Percentiles rank a stretch among this genome's conserved stretches.
These are phyloP conservation scores for Cyberlindnera americana DNA, from an alignment of 805 yeast species.

Conservation along the genomic window DNA sequence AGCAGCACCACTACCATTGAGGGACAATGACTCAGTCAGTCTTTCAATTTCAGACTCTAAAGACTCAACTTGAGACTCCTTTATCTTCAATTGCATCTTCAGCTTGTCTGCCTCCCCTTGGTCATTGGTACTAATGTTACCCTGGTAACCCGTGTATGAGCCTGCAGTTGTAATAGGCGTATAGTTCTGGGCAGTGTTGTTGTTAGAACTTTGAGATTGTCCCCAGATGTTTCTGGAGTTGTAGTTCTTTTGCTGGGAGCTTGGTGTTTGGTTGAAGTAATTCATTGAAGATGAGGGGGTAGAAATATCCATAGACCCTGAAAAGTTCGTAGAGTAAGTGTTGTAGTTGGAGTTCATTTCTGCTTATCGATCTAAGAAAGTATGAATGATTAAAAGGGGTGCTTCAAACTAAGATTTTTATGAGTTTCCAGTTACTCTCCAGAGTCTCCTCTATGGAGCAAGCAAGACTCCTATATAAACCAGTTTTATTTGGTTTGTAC, in stretches of 20 bases:
- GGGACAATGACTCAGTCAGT: slow-evolving; percentile 28
- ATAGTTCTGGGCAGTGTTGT: neutral
- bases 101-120: slow-evolving; percentile 34
- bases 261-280: slow-evolving; percentile 5
- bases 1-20: neutral
- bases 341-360: slow-evolving; percentile 9
- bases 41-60: slow-evolving; percentile 43
- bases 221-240: slow-evolving; percentile 14
- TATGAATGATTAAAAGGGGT: no score
- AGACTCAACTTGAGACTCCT: slow-evolving; percentile 47
- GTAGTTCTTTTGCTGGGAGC: slow-evolving; percentile 5
- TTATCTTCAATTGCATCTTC: slow-evolving; percentile 50
- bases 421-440: neutral
- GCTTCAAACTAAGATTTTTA: no score
- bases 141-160: neutral
- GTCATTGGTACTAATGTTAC: neutral
- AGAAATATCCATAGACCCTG: slow-evolving; percentile 11
- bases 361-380: no score
- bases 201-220: slow-evolving; percentile 7
- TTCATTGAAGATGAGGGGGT: slow-evolving; percentile 16
- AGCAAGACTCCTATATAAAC: no score
- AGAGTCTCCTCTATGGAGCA: no score
- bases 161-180: slow-evolving; percentile 5
- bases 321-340: slow-evolving; percentile 2
- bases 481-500: slow-evolving; percentile 5